A percentile compares a stretch with the other conserved stretches of the same genome.
Conservation (phyloP, 768 basidiomycete species). For the Leccinum incarnatum region DNA sequence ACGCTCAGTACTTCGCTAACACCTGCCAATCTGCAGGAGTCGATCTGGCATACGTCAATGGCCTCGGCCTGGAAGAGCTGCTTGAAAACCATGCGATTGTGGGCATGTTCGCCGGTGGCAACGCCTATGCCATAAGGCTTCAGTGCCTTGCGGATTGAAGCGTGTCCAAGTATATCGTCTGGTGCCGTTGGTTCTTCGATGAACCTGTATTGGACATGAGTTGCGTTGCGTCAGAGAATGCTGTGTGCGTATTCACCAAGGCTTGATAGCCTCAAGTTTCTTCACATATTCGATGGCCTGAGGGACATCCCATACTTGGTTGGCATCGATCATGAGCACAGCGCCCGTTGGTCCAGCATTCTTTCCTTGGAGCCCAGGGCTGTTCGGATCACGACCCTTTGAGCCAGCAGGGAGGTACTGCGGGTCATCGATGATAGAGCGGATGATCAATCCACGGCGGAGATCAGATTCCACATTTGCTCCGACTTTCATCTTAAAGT, state of each 20-base stretch:
- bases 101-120: conserved; percentile 95
- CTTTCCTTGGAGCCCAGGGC: conserved; percentile 72
- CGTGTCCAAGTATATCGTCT: conserved; percentile 90
- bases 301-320: conserved; percentile 94
- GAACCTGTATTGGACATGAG: conserved; percentile 53
- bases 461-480: conserved; percentile 78
- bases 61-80: conserved; percentile 90
- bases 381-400: conserved; percentile 56
- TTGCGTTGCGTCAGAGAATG: neutral
- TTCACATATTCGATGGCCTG: conserved; percentile 92
- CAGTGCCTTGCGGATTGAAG: conserved; percentile 77
- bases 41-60: conserved; percentile 94
- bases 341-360: conserved; percentile 93
- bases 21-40: conserved; percentile 90
- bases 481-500: conserved; percentile 99
- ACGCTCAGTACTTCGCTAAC: conserved; percentile 95
- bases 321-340: conserved; percentile 96
- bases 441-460: conserved; percentile 83
- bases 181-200: conserved; percentile 97
- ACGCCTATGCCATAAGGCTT: conserved; percentile 86
- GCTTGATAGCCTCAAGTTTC: conserved; percentile 73
- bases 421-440: conserved; percentile 94
- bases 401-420: conserved; percentile 65
- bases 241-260: conserved; percentile 55
- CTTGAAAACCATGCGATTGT: conserved; percentile 97